Evolutionary conservation across 176 grass and related monocot genomes (phyloP).

Genomic region (Raddia guianensis): DNA sequence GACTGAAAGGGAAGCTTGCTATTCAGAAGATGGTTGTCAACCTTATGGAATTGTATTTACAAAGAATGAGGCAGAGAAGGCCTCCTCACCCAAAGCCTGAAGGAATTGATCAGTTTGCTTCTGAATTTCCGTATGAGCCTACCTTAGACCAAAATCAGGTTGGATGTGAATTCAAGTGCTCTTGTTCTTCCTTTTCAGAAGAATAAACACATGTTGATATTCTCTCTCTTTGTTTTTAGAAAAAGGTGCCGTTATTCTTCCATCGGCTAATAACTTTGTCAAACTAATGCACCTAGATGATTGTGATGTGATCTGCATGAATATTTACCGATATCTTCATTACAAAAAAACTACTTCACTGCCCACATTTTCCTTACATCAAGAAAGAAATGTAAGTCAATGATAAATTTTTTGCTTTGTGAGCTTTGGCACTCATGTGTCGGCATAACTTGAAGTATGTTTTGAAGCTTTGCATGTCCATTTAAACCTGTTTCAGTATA

Average conservation of each 20-base stretch:
- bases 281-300: slow-evolving; percentile 1
- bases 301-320: not conserved
- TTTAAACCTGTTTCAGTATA: not conserved
- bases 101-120: slow-evolving; percentile 65
- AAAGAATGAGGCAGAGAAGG: slow-evolving; percentile 83
- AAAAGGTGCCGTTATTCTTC: slow-evolving; percentile 11
- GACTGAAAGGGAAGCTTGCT: slow-evolving; percentile 87
- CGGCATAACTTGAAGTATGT: not conserved
- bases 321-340: not conserved
- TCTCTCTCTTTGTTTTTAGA: not conserved
- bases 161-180: slow-evolving; percentile 16
- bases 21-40: slow-evolving; percentile 99
- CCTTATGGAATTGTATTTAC: slow-evolving; percentile 92
- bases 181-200: not conserved
- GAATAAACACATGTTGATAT: not conserved
- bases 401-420: slow-evolving; percentile 26
- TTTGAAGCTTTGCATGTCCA: not conserved
- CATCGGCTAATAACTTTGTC: not conserved
- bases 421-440: not conserved
- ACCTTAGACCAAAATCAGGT: slow-evolving; percentile 93
- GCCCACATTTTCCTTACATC: slow-evolving; percentile 7
- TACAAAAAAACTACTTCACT: not conserved
- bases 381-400: slow-evolving; percentile 9
- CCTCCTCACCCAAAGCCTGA: slow-evolving; percentile 59
- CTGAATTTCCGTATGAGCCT: slow-evolving; percentile 87